Base-by-base conservation (phyloP, 2,329 filamentous ascomycete species). In the Beauveria caledonica region DNA sequence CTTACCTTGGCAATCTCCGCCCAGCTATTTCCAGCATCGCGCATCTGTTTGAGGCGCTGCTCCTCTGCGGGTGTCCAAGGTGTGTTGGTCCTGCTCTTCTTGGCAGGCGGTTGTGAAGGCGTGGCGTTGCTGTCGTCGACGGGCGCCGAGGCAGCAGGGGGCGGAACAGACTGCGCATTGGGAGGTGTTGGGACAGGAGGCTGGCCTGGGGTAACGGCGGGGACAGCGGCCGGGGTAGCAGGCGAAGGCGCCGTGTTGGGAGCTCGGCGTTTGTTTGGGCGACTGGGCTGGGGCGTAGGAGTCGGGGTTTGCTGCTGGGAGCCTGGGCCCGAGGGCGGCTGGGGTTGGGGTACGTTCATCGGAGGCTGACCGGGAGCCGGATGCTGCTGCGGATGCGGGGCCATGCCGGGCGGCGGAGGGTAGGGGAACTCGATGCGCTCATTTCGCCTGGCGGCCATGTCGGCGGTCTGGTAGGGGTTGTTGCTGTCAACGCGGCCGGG, bases 1-100 rank as follows among this genome's bases (percentile, higher is more conserved):
- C 90, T 82, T 94, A 95, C 92, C 86, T 97, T 97, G 67, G 93
- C 94, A 70, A 99, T 99, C 70, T 97, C 94, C 53, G 91, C 95
- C 94, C 94, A 99, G 70, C 90, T 96, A 68, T 89, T 92, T 11
- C 93, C 92, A 1, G 87, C 85, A 74, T 97, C 94, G 68, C 94
- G 84, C 91, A 99, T 95, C 66, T 88, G 86, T 80, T 97, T 97
- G 67, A 99, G 78, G 50, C 92, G 82, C 71, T 93, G 85, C 75
- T 99, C 94, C 73, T 99, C 94, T 39, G 89, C 89, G 2, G 93
- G 90, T 2, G 92, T 97, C 94, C 94, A 99, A 0, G 94, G 94
- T 3, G 94, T 99, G 72, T 99, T 99, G n/a, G 94, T 97, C 63
- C 94, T 83, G 68, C 91, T 94, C 78, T 97, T 97, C 79, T 97